Evolutionary conservation across 768 basidiomycete species (phyloP), one percentile per base, ranked within the genome.

Genomic region (Suillus subalutaceus): DNA sequence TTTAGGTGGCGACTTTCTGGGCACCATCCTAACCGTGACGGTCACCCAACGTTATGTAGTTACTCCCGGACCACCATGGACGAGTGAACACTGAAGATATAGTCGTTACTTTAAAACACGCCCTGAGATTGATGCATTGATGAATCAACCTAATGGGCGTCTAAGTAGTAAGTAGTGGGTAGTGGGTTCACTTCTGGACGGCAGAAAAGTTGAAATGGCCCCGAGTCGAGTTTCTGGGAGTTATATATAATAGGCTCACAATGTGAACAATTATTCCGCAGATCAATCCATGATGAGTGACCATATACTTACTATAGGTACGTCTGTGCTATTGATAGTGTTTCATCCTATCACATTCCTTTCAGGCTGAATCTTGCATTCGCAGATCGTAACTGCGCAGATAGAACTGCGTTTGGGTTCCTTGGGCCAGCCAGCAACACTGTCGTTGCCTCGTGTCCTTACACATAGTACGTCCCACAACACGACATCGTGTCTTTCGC

Each of bases 331-430:
- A 12, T 35, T 56, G 4, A 8, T 43, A 16, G 20, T n/a, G 3
- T 12, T 13, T n/a, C n/a, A 57, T 58, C 37, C 56, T 30, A 37
- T 56, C 16, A 7, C 16, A 55, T 56, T 35, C 20, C 9, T 48
- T 8, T 9, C 9, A 10, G 9, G 35, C 20, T 10, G 44, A 46
- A 48, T 57, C 56, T 13, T 16, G 56, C 38, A 6, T 23, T 35
- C 37, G n/a, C n/a, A 38, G 37, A 37, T 57, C 56, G 13, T 13
- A 2, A 38, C 57, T 58, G 57, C 58, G 40, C 40, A 30, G 16
- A 30, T 60, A 60, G 18, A 32, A 30, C 59, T 60, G 43, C 6
- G 37, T 60, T 60, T 60, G 59, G 59, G 26, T 60, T 60, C 18
- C 41, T 60, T 60, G 18, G 30, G 59, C 15, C 18, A 26, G 18